Percentiles rank a stretch among this genome's conserved stretches.
Evolutionary conservation across 805 yeast species (phyloP).

Genomic region (Monosporozyma yasuniensis): DNA sequence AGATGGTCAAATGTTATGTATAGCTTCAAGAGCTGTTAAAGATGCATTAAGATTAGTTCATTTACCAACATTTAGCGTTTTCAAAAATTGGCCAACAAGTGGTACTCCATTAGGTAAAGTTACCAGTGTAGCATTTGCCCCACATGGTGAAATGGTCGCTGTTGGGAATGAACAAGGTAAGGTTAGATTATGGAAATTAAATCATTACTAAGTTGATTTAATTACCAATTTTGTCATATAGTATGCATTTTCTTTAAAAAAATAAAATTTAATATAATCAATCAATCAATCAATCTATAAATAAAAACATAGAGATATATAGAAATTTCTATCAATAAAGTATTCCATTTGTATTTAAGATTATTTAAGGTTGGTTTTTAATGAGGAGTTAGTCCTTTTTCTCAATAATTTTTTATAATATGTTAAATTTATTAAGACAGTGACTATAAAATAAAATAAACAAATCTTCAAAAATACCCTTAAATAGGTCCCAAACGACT

Average conservation of each 20-base stretch:
- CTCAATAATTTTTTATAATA: no score
- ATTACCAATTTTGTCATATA: not conserved
- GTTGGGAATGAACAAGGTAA: slow-evolving; percentile 88
- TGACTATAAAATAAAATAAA: no score
- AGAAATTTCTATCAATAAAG: not conserved
- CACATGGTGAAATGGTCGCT: slow-evolving; percentile 72
- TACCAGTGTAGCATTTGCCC: slow-evolving; percentile 69
- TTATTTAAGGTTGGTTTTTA: no score
- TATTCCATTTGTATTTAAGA: not conserved
- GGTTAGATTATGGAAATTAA: slow-evolving; percentile 80
- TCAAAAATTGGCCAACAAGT: slow-evolving; percentile 94
- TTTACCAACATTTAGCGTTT: slow-evolving; percentile 77
- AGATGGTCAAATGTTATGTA: slow-evolving; percentile 83
- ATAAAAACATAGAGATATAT: not conserved
- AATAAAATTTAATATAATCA: no score
- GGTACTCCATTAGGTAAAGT: slow-evolving; percentile 96
- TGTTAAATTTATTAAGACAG: no score
- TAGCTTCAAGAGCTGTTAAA: slow-evolving; percentile 75
- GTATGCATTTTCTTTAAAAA: not conserved
- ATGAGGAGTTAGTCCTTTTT: no score
- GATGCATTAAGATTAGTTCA: slow-evolving; percentile 85
- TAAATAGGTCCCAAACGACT: no score
- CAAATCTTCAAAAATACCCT: no score
- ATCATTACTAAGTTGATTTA: slow-evolving; percentile 50
- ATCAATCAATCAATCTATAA: not conserved